Evolutionary conservation across 163 green algal genomes (phyloP), one percentile per base, ranked within the genome.

Genomic region (Prototheca wickerhamii): DNA sequence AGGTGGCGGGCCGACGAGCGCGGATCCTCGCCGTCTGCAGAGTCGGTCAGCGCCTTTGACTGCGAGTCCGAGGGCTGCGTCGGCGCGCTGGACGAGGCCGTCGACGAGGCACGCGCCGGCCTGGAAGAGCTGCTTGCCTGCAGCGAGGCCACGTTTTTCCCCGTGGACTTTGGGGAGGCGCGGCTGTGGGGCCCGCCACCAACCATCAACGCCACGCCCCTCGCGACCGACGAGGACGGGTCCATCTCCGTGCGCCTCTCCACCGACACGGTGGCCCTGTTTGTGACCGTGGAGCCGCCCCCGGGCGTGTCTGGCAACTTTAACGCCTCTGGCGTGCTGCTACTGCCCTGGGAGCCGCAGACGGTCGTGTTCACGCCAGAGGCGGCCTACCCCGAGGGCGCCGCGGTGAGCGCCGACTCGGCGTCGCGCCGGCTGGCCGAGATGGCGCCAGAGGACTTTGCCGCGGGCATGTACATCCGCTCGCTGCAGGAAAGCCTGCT

Each of bases 311-410:
- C 53, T 21, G 55, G 55, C 31, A 61, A 61, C 31, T 44, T 61
- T 21, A 61, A 61, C 55, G 55, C 55, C 55, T 31, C 12, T 5
- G 55, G 32, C 15, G 8, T 61, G 8, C 30, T 49, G 25, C 12
- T 61, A 15, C 31, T 61, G 32, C 55, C 55, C 31, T 61, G 55
- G 55, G 15, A 61, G 55, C 51, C 51, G 26, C 26, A 37, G 26
- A 25, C 34, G 6, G 26, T 58, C n/a, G 8, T 21, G 5, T 58
- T 58, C 51, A 30, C 46, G 5, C 20, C 46, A 12, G 46, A 54
- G 12, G 15, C 46, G 37, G 37, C 15, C 10, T 10, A 44, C 10
- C 10, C 10, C 10, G 37, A 15, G 10, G 37, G 10, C 37, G 15
- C 37, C 23, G 46, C 46, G 12, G 6, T 54, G 20, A 54, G 5